Percentiles rank a stretch among this genome's conserved stretches.
These are phyloP conservation scores for Phytophthora ramorum DNA, from an alignment of 352 stramenopile species.

Conservation along the genomic window DNA sequence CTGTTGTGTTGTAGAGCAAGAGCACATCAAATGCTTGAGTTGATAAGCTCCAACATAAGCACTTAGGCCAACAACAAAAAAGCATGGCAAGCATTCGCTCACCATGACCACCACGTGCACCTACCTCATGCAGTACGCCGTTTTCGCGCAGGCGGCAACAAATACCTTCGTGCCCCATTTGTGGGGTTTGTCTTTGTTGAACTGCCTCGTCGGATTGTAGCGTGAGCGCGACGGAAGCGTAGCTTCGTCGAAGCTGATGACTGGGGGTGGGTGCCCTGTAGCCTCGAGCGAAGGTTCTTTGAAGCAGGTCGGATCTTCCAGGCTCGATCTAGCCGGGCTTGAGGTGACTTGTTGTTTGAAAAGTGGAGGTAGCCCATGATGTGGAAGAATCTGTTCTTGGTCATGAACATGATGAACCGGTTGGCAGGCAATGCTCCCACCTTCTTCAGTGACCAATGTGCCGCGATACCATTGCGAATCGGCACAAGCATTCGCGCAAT, in stretches of 20 bases:
- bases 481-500: background rate
- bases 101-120: background rate
- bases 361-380: background rate
- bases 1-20: background rate
- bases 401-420: background rate
- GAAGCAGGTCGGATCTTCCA: background rate
- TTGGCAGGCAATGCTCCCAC: background rate
- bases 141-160: background rate
- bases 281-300: background rate
- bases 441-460: background rate
- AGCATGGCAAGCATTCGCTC: background rate
- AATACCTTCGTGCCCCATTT: slow-evolving; percentile 6
- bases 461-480: background rate
- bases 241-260: background rate
- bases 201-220: background rate
- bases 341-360: slow-evolving; percentile 1
- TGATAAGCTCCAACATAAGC: slow-evolving; percentile 5
- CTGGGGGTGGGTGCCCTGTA: background rate
- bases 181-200: no score
- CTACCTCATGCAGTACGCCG: slow-evolving; percentile 10
- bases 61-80: slow-evolving; percentile 8
- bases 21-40: background rate
- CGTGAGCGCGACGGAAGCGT: background rate
- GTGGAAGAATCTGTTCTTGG: background rate
- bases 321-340: background rate